These are phyloP conservation scores for Acacia acuminata DNA, from an alignment of 306 rosid genomes.

Conservation along the genomic window DNA sequence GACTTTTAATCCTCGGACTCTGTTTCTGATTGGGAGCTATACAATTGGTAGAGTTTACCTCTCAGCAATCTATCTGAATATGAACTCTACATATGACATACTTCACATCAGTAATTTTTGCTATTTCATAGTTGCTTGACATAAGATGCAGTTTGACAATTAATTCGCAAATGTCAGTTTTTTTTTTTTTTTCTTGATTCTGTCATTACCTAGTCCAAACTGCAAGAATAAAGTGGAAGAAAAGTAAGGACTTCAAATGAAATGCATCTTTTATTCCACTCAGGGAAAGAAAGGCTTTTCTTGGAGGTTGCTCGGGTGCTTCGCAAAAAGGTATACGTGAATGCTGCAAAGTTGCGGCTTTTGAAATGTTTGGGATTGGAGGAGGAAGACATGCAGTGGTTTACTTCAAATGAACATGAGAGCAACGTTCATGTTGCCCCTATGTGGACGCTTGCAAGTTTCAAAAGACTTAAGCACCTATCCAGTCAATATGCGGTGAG, in stretches of 20 bases:
- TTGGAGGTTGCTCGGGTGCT: conserved; percentile 95
- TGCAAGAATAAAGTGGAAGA: neutral
- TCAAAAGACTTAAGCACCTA: conserved; percentile 83
- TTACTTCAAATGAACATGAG: conserved; percentile 81
- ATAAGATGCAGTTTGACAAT: conserved; percentile 5
- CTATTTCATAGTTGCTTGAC: conserved; percentile 20
- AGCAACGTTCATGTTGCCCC: conserved; percentile 94
- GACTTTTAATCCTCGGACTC: conserved; percentile 85
- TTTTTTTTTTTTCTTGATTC: neutral
- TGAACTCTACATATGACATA: neutral
- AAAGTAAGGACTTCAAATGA: neutral
- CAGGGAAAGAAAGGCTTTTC: conserved; percentile 92
- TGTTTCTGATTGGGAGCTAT: conserved; percentile 93
- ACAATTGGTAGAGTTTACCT: conserved; percentile 73
- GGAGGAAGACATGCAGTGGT: conserved; percentile 89
- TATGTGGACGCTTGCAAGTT: conserved; percentile 94
- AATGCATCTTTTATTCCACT: neutral
- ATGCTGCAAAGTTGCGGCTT: conserved; percentile 73
- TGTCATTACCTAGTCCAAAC: neutral
- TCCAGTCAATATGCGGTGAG: conserved; percentile 80
- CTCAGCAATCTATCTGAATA: conserved; percentile 5
- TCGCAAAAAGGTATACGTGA: conserved; percentile 72
- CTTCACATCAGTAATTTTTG: conserved; percentile 3
- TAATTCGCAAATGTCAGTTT: conserved; percentile 13
- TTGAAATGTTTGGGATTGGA: conserved; percentile 76